phyloP scores from a whole-genome alignment of 768 basidiomycete genomes.

The Leccinum sublutescens region DNA sequence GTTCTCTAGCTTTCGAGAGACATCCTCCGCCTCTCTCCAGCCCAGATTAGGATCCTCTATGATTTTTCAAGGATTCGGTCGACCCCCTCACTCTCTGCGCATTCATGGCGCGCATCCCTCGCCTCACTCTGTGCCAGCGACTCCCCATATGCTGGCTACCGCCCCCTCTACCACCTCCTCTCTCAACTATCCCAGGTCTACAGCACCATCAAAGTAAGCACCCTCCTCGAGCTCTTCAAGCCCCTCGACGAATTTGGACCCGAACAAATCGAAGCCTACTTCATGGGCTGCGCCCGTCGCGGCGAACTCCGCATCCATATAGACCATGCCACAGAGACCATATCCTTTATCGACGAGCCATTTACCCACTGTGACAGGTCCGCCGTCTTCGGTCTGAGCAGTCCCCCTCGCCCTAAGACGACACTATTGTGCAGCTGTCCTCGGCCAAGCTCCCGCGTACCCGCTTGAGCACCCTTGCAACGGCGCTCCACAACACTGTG shows the following conservation, averaged over 20 bases:
- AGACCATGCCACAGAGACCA: constrained; percentile 68
- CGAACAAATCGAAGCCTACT: constrained; percentile 64
- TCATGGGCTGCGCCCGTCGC: constrained; percentile 85
- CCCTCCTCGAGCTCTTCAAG: constrained; percentile 71
- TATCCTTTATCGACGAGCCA: constrained; percentile 59
- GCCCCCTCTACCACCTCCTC: constrained; percentile 85
- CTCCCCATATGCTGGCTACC: constrained; percentile 70
- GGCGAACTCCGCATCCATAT: constrained; percentile 71
- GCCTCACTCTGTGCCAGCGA: constrained; percentile 45
- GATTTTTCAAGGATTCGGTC: constrained; percentile 91
- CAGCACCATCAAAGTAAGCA: constrained; percentile 73
- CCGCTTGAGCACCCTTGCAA: too few relatives aligned
- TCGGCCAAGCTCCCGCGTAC: too few relatives aligned
- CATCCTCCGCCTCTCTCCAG: too few relatives aligned
- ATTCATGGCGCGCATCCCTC: constrained; percentile 43
- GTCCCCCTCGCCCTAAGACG: too few relatives aligned
- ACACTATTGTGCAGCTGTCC: too few relatives aligned
- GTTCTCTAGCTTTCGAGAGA: too few relatives aligned
- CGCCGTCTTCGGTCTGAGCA: too few relatives aligned
- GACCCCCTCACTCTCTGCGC: constrained; percentile 83
- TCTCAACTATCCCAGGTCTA: constrained; percentile 93
- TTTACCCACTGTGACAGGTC: too few relatives aligned
- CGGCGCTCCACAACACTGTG: too few relatives aligned
- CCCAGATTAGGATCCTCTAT: constrained; percentile 39
- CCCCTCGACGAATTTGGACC: constrained; percentile 61